Evolutionary conservation across 2,329 filamentous ascomycete species (phyloP).

Genomic region (Trichoderma gracile): DNA sequence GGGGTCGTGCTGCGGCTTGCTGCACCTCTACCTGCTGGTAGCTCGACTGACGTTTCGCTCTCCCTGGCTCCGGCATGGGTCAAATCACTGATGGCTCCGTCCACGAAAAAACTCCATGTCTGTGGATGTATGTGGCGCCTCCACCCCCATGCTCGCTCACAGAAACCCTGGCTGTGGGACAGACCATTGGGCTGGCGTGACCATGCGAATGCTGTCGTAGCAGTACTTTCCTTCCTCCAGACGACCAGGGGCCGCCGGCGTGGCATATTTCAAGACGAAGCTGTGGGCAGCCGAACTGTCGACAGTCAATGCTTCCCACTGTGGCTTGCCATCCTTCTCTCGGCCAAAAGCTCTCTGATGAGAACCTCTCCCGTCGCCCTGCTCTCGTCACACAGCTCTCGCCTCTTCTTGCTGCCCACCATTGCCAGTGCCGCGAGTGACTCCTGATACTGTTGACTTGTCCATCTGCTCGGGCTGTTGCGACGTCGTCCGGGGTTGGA

Average conservation of each 20-base stretch:
- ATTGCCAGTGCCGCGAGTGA: slow-evolving; percentile 20
- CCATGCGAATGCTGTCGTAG: slow-evolving; percentile 22
- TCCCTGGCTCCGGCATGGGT: slow-evolving; percentile 18
- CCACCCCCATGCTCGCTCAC: slow-evolving; percentile 24
- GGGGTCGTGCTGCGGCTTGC: slow-evolving; percentile 21
- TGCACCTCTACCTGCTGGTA: slow-evolving; percentile 19
- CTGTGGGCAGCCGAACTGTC: slow-evolving; percentile 21
- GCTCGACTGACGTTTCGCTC: slow-evolving; percentile 23
- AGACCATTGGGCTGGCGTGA: slow-evolving; percentile 26
- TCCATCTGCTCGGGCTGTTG: background rate
- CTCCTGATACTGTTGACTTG: slow-evolving; percentile 5
- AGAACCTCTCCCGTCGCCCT: slow-evolving; percentile 14
- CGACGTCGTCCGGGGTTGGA: background rate
- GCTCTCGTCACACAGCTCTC: slow-evolving; percentile 13
- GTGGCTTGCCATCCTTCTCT: slow-evolving; percentile 23
- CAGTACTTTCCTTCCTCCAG: slow-evolving; percentile 20
- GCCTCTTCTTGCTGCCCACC: background rate
- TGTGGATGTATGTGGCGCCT: slow-evolving; percentile 20
- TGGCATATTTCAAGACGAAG: slow-evolving; percentile 24
- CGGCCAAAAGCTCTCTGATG: slow-evolving; percentile 14
- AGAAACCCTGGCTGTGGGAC: slow-evolving; percentile 21
- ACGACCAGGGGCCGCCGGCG: slow-evolving; percentile 16
- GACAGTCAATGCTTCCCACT: slow-evolving; percentile 22
- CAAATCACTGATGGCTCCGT: slow-evolving; percentile 24
- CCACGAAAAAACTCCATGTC: slow-evolving; percentile 20